These are phyloP conservation scores for Suillus bovinus DNA, from an alignment of 768 basidiomycete genomes.

Conservation along the genomic window DNA sequence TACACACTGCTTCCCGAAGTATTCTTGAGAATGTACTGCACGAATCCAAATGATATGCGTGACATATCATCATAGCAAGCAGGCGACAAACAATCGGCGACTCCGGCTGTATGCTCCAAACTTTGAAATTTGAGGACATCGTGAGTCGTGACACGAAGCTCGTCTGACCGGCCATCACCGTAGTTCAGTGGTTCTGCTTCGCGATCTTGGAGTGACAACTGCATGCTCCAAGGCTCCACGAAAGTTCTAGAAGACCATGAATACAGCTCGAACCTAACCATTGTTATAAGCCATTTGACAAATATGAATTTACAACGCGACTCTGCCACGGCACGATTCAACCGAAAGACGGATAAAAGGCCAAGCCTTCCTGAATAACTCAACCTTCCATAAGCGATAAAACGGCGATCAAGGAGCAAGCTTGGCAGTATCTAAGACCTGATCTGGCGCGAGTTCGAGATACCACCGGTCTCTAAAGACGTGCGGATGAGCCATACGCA, in stretches of 20 bases:
- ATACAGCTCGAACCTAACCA: neutral
- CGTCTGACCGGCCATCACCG: conserved; percentile 1
- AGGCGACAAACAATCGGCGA: neutral
- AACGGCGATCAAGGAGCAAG: neutral
- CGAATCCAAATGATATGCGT: neutral
- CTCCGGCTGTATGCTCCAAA: neutral
- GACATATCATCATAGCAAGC: neutral
- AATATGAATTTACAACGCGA: neutral
- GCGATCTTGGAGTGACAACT: neutral
- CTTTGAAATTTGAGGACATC: neutral
- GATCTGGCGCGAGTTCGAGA: neutral
- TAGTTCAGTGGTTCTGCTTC: neutral
- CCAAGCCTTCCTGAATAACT: neutral
- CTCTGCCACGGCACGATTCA: neutral
- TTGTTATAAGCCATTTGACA: neutral
- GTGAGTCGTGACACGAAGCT: neutral
- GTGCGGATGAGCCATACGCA: neutral
- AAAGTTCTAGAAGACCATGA: neutral
- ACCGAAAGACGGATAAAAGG: neutral
- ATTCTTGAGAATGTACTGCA: neutral
- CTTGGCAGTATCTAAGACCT: neutral
- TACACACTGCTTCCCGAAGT: neutral
- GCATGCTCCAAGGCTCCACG: neutral
- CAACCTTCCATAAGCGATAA: neutral
- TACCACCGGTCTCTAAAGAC: neutral